Base-by-base conservation (phyloP, 2,329 filamentous ascomycete species). In the Sporothrix inflata region DNA sequence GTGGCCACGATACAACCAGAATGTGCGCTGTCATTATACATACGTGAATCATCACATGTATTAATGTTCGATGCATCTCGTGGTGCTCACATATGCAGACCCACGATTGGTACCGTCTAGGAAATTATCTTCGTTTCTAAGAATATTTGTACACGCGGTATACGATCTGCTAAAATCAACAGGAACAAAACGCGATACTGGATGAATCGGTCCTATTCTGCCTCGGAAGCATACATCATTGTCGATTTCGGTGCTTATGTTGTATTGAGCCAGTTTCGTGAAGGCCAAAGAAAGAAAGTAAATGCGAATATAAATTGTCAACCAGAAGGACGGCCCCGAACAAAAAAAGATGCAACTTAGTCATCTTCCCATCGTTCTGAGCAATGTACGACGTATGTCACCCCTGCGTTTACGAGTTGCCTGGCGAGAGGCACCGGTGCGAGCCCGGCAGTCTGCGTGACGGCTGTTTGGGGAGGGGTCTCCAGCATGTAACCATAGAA, bases 401-500 rank as follows among this genome's bases (percentile, higher is more conserved):
- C 61, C 14, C 21, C 8, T 65, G 24, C 61, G 24, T 65, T 45
- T 65, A 65, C 61, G 61, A 65, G 61, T 30, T 65, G 12, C 61
- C 61, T 40, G 8, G 34, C 11, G 30, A 61, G 30, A 40, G 16
- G 19, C 57, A 40, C 19, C 34, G n/a, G 57, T 38, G 11, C 57
- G 57, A 42, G 19, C 34, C 30, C 24, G n/a, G 21, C 61, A 47
- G 6, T 6, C 34, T 21, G 11, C 9, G 34, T 42, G 11, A 42
- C 34, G 19, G 34, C n/a, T 38, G 34, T 40, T 61, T 61, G 19
- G n/a, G 21, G 8, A 61, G 34, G 19, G n/a, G 38, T n/a, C 9
- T 42, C n/a, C 34, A 63, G n/a, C 21, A 63, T 61, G 38, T 24
- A 40, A 42, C 57, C 34, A 24, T 16, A 63, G 14, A 61, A 40